These are phyloP conservation scores for Chara braunii DNA, from an alignment of 139 green algal genomes.

Conservation along the genomic window DNA sequence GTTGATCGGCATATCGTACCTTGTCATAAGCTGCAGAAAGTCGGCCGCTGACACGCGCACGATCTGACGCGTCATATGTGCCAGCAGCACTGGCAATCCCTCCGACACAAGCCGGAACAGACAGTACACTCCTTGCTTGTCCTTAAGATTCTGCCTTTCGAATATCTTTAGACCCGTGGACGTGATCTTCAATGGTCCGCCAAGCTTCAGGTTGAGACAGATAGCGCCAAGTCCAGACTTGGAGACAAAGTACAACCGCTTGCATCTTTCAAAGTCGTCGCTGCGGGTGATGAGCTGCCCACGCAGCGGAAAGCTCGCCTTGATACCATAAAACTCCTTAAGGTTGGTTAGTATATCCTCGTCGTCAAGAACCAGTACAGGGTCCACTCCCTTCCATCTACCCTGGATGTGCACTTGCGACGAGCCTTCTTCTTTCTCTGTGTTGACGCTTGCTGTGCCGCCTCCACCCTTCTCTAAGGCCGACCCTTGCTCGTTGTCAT, in stretches of 20 bases:
- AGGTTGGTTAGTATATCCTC: constrained; percentile 20
- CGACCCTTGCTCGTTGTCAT: too few relatives aligned
- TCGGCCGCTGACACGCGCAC: constrained; percentile 10
- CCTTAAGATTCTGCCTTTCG: constrained; percentile 25
- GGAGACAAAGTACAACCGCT: constrained; percentile 34
- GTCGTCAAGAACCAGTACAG: constrained; percentile 32
- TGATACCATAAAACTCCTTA: constrained; percentile 24
- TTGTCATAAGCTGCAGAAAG: constrained; percentile 4
- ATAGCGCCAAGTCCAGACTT: constrained; percentile 1
- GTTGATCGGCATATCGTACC: background rate
- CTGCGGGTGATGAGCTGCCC: constrained; percentile 18
- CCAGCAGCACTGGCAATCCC: constrained; percentile 23
- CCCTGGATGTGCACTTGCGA: too few relatives aligned
- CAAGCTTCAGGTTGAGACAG: background rate
- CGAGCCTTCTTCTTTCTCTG: too few relatives aligned
- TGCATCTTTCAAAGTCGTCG: constrained; percentile 2
- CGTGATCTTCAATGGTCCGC: constrained; percentile 24
- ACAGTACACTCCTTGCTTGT: constrained; percentile 5
- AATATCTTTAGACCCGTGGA: constrained; percentile 31
- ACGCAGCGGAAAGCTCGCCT: background rate
- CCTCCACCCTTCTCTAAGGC: too few relatives aligned
- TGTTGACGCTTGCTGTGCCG: too few relatives aligned
- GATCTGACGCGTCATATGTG: constrained; percentile 33
- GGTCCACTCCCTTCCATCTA: constrained; percentile 32
- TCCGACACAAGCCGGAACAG: constrained; percentile 23